Evolutionary conservation across 1,139 yeast genomes (phyloP), one percentile per base, ranked within the genome.

Genomic region (Trichomonascaceae sp.): DNA sequence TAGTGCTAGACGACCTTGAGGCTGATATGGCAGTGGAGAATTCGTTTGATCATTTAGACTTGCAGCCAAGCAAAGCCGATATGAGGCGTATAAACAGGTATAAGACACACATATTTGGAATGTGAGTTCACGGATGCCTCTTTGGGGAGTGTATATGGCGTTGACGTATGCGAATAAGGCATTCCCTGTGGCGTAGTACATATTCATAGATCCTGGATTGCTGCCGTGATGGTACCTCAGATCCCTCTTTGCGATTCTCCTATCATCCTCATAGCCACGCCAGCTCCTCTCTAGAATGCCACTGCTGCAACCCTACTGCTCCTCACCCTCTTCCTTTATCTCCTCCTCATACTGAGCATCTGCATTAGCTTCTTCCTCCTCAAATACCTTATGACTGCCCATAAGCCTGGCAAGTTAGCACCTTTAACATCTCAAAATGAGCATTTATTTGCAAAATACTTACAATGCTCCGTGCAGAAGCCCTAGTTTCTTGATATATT

Each of bases 381-480:
- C 86, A 65, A 81, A 81, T n/a, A 81, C 83, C 45, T 76, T 74
- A 61, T 81, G 83, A 61, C 83, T 77, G 3, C 85, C 84, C 85
- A 82, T 81, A 61, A 83, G 80, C 59, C 74, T 71, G 45, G n/a
- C 5, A 20, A 36, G 15, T 55, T 48, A 44, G 47, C 22, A 15
- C 41, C 12, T 19, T 18, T 17, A 22, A 43, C 36, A 30, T 41
- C 9, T 36, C 38, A 24, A n/a, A 45, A 47, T 27, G 24, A 22
- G 24, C 24, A 22, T 22, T 22, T 4, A 22, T 22, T 2, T 12
- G 12, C 32, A 27, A 17, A 38, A 20, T 30, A 69, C 73, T 47
- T 63, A 72, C 73, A 83, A 69, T 20, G 83, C 74, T 1, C 85
- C 86, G 59, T 84, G 88, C 58, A 81, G 72, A 51, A 81, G 75